Base-by-base conservation (phyloP, 2,329 filamentous ascomycete genomes). In the Ophiocordyceps camponoti-leonardi region DNA sequence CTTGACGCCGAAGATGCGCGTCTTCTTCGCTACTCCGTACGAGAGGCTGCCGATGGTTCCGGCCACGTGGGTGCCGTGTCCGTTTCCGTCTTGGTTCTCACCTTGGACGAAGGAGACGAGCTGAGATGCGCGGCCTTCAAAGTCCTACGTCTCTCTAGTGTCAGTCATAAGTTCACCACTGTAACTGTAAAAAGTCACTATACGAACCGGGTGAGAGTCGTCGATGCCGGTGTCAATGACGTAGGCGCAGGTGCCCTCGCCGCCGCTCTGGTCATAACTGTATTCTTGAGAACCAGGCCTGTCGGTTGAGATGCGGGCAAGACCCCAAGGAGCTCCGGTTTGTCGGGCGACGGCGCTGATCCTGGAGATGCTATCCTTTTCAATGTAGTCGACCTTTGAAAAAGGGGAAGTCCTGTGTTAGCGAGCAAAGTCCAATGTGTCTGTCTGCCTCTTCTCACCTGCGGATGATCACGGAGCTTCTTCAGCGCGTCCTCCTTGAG, bases 161-260 rank as follows among this genome's bases (percentile, higher is more conserved):
- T 44, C 12, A 46, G 41, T 18, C 23, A 19, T 7, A n/a, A n/a
- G n/a, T n/a, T n/a, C n/a, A n/a, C n/a, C n/a, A n/a, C n/a, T n/a
- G n/a, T n/a, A n/a, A n/a, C n/a, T n/a, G n/a, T n/a, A 12, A n/a
- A 16, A 12, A 10, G 35, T 31, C 30, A 6, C 10, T 14, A 11
- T 4, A 60, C 63, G 40, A 59, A 54, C 61, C 10, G 50, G 47
- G 49, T 64, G 61, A 6, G 52, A 50, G 4, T 52, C 30, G 28
- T 51, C 53, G 46, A 66, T 61, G 11, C 66, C 65, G 7, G 63
- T 63, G 52, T 68, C 66, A 60, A n/a, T n/a, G n/a, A n/a, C n/a
- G n/a, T n/a, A n/a, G n/a, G n/a, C n/a, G n/a, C n/a, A n/a, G n/a
- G n/a, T 60, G 16, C 58, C 62, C 39, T 53, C 50, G 35, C 62